A percentile compares a stretch with the other conserved stretches of the same genome.
These are phyloP conservation scores for Fusarium sp. DNA, from an alignment of 2,329 filamentous ascomycete genomes.

Conservation along the genomic window DNA sequence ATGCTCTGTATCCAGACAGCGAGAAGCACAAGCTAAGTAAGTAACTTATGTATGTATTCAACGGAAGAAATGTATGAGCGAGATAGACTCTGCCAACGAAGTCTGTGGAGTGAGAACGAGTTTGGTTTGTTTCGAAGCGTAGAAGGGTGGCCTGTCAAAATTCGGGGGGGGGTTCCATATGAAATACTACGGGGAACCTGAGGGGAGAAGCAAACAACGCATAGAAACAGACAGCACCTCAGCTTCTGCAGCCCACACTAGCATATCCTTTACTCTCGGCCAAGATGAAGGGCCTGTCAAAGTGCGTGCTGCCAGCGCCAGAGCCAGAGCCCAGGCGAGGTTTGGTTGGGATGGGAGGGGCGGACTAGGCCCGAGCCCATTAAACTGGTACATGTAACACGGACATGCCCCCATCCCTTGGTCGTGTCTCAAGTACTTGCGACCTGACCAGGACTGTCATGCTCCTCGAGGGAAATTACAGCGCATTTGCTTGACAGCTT, in stretches of 20 bases:
- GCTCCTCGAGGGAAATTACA: slow-evolving; percentile 41
- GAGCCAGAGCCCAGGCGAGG: slow-evolving; percentile 8
- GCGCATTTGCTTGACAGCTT: slow-evolving; percentile 40
- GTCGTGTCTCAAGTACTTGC: slow-evolving; percentile 39
- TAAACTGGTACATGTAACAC: slow-evolving; percentile 39
- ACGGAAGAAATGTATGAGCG: slow-evolving; percentile 45
- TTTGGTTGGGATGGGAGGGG: slow-evolving; percentile 37
- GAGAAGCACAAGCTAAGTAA: slow-evolving; percentile 29
- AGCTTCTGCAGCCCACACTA: slow-evolving; percentile 25
- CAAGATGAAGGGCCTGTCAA: slow-evolving; percentile 11
- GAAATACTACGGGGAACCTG: slow-evolving; percentile 41
- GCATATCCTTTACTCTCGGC: slow-evolving; percentile 12
- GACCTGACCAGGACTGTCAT: slow-evolving; percentile 37
- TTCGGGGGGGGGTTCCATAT: slow-evolving; percentile 39
- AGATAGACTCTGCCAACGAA: slow-evolving; percentile 70
- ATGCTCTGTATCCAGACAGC: slow-evolving; percentile 50
- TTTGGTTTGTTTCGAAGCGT: slow-evolving; percentile 37
- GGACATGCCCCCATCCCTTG: neutral
- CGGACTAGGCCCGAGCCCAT: slow-evolving; percentile 29
- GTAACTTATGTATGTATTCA: slow-evolving; percentile 29
- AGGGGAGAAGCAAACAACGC: slow-evolving; percentile 35
- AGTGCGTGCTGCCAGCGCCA: slow-evolving; percentile 7
- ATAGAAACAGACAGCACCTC: slow-evolving; percentile 22
- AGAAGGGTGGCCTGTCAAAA: slow-evolving; percentile 35
- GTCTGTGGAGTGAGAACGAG: slow-evolving; percentile 52